These are phyloP conservation scores for Echria macrotheca DNA, from an alignment of 495 filamentous ascomycete species.

Conservation along the genomic window DNA sequence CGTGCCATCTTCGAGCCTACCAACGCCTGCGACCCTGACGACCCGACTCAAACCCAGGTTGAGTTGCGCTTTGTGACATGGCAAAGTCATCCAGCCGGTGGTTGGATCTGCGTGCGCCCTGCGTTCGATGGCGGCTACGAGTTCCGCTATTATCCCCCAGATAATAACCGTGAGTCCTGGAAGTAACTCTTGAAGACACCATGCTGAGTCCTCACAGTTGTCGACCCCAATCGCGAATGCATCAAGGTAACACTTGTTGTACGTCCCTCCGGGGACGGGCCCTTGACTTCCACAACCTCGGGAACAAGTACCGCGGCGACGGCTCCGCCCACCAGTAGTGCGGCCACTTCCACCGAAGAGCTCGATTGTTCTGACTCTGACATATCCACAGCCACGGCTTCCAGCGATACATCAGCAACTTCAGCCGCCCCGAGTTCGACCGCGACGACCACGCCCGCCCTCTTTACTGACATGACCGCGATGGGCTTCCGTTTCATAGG, in stretches of 20 bases:
- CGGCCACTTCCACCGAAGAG: constrained; percentile 3
- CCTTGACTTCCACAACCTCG: not conserved
- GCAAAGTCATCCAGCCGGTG: constrained; percentile 30
- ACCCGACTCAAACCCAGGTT: constrained; percentile 36
- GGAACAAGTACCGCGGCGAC: not conserved
- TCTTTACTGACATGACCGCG: constrained; percentile 22
- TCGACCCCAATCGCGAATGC: constrained; percentile 32
- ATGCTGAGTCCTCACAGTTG: constrained; percentile 15
- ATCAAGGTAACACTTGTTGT: constrained; percentile 34
- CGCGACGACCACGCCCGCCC: constrained; percentile 2
- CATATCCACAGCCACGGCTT: too few relatives aligned
- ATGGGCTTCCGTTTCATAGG: constrained; percentile 24
- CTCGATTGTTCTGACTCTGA: too few relatives aligned
- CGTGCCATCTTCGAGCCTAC: constrained; percentile 42
- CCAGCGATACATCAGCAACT: too few relatives aligned
- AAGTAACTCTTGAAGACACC: not conserved
- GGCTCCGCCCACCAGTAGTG: constrained; percentile 1
- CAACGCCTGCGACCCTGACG: constrained; percentile 47
- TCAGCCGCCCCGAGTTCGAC: constrained; percentile 5
- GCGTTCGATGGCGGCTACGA: constrained; percentile 37
- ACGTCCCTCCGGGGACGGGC: not conserved
- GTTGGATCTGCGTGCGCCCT: constrained; percentile 38
- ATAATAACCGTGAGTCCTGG: constrained; percentile 36
- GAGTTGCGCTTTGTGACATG: constrained; percentile 35
- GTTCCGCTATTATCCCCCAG: constrained; percentile 25